phyloP scores from a whole-genome alignment of 1,284 basidiomycete genomes.

The Exsudoporus floridanus region DNA sequence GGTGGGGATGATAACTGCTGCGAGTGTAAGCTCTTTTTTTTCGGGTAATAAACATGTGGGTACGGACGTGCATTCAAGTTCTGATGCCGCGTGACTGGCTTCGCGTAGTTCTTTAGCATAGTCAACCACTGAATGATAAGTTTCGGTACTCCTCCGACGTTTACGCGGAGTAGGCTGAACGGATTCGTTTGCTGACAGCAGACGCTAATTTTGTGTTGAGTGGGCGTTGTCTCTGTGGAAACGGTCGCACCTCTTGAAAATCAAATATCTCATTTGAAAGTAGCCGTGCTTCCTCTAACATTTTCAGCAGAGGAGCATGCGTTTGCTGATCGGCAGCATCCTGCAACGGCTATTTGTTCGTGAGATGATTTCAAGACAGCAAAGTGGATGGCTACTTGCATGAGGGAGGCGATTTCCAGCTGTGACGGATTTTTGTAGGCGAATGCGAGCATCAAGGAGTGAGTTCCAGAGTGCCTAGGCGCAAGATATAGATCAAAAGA shows the following conservation, averaged over 20 bases:
- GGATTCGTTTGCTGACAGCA: conserved; percentile 49
- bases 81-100: conserved; percentile 44
- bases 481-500: conserved; percentile 12
- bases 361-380: conserved; percentile 22
- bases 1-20: conserved; percentile 61
- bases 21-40: conserved; percentile 10
- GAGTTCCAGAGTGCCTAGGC: conserved; percentile 78
- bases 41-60: background rate
- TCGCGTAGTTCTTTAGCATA: conserved; percentile 40
- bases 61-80: conserved; percentile 59
- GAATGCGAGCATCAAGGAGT: conserved; percentile 84
- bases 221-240: conserved; percentile 6
- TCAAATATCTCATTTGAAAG: conserved; percentile 68
- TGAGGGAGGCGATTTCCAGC: conserved; percentile 62
- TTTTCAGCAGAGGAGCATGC: conserved; percentile 41
- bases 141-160: conserved; percentile 43
- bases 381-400: conserved; percentile 37
- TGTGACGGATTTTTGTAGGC: conserved; percentile 76
- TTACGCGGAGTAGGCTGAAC: conserved; percentile 57
- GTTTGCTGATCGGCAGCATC: conserved; percentile 35
- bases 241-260: conserved; percentile 57
- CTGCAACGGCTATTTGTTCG: conserved; percentile 22
- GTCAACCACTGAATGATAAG: conserved; percentile 11
- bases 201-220: conserved; percentile 37
- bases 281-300: conserved; percentile 57